Base-by-base conservation (phyloP, 2,329 filamentous ascomycete species). In the Trichoderma sp. region DNA sequence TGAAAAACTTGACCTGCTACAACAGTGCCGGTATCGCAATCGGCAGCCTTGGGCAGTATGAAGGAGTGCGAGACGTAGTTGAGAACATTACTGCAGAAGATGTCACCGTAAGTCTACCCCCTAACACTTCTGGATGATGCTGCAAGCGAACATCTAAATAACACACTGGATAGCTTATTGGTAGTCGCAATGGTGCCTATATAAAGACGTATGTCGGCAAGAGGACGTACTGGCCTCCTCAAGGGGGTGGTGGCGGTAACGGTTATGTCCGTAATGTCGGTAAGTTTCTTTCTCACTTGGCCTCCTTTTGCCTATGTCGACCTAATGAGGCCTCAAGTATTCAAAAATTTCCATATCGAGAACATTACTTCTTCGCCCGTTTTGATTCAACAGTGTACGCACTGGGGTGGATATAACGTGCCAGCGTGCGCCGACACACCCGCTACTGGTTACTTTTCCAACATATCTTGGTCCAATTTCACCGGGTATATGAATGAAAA, bases 31-130 rank as follows among this genome's bases (percentile, higher is more conserved):
- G 61, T 24, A 64, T 64, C 24, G 61, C 61, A 40, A 64, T 64
- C 8, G 61, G 61, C 10, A 64, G 61, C 33, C 49, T 64, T 37
- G 61, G 61, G 4, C 61, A 64, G 21, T 64, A 64, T 55, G 61
- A 64, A 49, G 61, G 61, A n/a, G 61, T 64, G 6, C 49, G 61
- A 16, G 61, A 64, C 21, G 61, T 64, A 11, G 61, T 64, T 64
- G 61, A 64, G 47, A 64, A 64, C 11, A 64, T 64, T 21, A 64
- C 61, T 8, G 61, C 61, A 64, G 61, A 64, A 55, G 47, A 64
- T 27, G 47, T 64, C 33, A 55, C 61, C 29, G 61, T 64, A 55
- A 37, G 31, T 40, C 33, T 37, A n/a, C 6, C 8, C 49, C 3
- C 14, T 13, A 53, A 4, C 5, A 11, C 3, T 6, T n/a, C 24